Evolutionary conservation across 257 asterid genomes (phyloP).

Genomic region (Prunella vulgaris): DNA sequence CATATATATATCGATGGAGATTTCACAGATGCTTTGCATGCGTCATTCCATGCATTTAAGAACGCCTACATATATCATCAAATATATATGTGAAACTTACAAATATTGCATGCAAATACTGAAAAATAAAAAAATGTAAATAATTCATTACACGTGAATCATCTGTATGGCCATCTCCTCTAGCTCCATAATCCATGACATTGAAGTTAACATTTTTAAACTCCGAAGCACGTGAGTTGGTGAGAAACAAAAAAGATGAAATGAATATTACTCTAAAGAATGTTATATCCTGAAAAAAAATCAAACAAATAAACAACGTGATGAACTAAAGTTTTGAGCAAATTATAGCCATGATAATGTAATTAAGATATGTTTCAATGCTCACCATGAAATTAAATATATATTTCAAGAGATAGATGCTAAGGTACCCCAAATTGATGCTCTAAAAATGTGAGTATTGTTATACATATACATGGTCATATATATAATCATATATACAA

Average conservation of each 20-base stretch:
- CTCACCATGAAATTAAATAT: neutral
- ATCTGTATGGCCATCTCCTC: constrained; percentile 37
- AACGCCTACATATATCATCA: no score
- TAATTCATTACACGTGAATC: constrained; percentile 45
- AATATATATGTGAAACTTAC: no score
- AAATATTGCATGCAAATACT: no score
- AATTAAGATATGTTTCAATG: no score
- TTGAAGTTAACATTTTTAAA: constrained; percentile 25
- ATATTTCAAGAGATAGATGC: neutral
- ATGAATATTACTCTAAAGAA: constrained; percentile 18
- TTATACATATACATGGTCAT: neutral
- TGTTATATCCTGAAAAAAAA: constrained; percentile 19
- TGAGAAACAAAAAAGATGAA: constrained; percentile 27
- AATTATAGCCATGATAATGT: no score
- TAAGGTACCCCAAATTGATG: neutral
- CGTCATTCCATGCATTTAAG: constrained; percentile 60
- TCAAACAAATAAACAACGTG: neutral
- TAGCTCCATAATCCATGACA: constrained; percentile 62
- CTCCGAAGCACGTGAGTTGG: neutral
- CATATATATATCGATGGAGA: constrained; percentile 35
- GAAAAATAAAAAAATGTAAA: no score
- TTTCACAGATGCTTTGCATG: constrained; percentile 38
- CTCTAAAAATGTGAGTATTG: neutral
- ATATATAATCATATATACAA: neutral
- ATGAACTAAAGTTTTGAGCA: neutral